Percentiles rank a stretch among this genome's conserved stretches.
These are phyloP conservation scores for Marvania coccoides DNA, from an alignment of 139 green algal species.

Conservation along the genomic window DNA sequence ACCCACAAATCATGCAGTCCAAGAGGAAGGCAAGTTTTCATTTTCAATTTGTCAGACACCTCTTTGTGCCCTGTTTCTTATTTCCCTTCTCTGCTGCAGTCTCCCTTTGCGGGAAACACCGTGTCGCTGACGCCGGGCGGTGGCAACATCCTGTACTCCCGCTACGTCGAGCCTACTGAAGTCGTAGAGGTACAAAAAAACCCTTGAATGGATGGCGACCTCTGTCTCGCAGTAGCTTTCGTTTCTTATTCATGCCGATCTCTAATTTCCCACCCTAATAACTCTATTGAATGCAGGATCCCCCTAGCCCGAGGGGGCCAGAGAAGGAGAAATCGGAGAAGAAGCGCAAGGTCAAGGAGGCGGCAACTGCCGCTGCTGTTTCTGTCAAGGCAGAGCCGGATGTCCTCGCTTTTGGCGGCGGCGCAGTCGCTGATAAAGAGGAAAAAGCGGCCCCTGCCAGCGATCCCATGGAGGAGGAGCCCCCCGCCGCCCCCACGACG, in stretches of 20 bases:
- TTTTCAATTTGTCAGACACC: not conserved
- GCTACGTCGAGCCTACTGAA: slow-evolving; percentile 8
- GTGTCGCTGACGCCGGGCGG: not conserved
- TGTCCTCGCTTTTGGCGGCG: not conserved
- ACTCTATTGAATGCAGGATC: not conserved
- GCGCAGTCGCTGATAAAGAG: not conserved
- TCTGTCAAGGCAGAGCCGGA: not conserved
- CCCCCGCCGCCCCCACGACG: not conserved
- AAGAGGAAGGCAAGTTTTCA: not conserved
- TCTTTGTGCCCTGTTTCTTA: no score
- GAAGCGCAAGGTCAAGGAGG: not conserved
- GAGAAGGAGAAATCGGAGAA: slow-evolving; percentile 1
- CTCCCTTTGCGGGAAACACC: slow-evolving; percentile 22
- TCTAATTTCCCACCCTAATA: not conserved
- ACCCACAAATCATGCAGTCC: not conserved
- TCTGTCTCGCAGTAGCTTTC: not conserved
- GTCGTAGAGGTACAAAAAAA: not conserved
- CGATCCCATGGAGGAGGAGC: not conserved
- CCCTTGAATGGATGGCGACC: not conserved
- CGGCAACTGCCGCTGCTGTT: not conserved
- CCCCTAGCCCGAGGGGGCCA: not conserved
- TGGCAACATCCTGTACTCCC: slow-evolving; percentile 17
- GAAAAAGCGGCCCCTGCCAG: not conserved
- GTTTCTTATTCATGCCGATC: not conserved
- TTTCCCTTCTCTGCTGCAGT: slow-evolving; percentile 4